Base-by-base conservation (phyloP, 75 land plant genomes). In the Pinus albicaulis region DNA sequence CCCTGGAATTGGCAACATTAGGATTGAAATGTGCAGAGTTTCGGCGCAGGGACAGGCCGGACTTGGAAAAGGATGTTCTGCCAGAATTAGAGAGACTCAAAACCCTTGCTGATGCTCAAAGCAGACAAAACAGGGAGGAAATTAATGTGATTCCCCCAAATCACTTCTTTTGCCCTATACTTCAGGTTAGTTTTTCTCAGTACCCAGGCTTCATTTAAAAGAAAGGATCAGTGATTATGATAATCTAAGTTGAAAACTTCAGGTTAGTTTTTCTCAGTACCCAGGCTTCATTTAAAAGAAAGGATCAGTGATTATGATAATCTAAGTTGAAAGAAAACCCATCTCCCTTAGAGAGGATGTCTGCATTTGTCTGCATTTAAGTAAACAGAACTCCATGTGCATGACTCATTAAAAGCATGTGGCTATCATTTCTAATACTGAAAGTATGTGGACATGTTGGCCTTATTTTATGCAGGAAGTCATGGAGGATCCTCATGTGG, bases 21-120 rank as follows among this genome's bases (percentile, higher is more conserved):
- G 89, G 84, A 10, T 75, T 89, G 55, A 60, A 84, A 64, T 89
- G 91, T 73, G 85, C 85, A 61, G 89, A 89, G 78, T 57, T 86
- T 72, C 84, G 80, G 74, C 78, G 82, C 55, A 80, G 73, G 77
- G 88, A 89, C 55, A 61, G 89, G 38, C 91, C 91, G 23, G 79
- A 83, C 13, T 86, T 89, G 57, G 79, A 36, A 7, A 71, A 76
- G n/a, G 79, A 77, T 28, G 36, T 84, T 17, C 55, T 87, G 44
- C 89, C 84, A 14, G 79, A 81, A 57, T 77, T 84, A 36, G 57
- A 69, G 26, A 74, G 85, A 7, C 61, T 86, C 36, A 75, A 71
- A 52, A 62, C 17, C 22, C 56, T 79, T 7, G 85, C 68, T 14
- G 75, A 69, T 19, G 68, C 55, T 11, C 63, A 57, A 19, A 70